A percentile compares a stretch with the other conserved stretches of the same genome.
phyloP scores from a whole-genome alignment of 257 asterid species.

The Solanum ossicruentum region DNA sequence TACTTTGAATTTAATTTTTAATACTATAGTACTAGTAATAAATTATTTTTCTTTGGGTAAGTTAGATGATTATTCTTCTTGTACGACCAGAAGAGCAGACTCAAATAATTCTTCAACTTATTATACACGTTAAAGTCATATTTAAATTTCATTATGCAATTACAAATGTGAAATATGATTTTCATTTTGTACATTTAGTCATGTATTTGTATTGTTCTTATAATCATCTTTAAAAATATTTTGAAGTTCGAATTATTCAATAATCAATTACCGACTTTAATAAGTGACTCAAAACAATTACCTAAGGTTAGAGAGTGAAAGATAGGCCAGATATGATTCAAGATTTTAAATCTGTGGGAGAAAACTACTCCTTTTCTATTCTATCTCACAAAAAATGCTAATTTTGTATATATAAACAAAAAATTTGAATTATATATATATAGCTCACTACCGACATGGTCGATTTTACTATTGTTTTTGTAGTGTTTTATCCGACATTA shows the following conservation, averaged over 20 bases:
- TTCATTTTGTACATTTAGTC: not conserved
- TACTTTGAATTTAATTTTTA: not conserved
- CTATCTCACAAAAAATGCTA: not conserved
- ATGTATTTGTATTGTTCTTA: not conserved
- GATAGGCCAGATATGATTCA: not conserved
- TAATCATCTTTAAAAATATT: not conserved
- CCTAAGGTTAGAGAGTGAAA: not conserved
- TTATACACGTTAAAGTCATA: not conserved
- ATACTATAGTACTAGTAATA: not conserved
- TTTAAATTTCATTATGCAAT: not conserved
- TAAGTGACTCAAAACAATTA: too few species aligned
- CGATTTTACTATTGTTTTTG: not conserved
- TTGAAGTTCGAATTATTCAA: too few species aligned
- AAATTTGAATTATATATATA: too few species aligned
- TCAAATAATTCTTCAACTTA: not conserved
- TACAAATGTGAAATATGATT: not conserved
- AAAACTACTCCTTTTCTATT: too few species aligned
- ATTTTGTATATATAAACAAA: too few species aligned
- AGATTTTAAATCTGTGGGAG: not conserved
- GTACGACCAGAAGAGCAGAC: not conserved
- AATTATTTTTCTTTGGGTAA: not conserved
- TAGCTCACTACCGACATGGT: not conserved
- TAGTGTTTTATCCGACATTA: too few species aligned
- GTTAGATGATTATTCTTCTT: not conserved
- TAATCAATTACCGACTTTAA: not conserved